Conservation (phyloP, 2,329 filamentous ascomycete genomes). For the Aspergillus sp. region DNA sequence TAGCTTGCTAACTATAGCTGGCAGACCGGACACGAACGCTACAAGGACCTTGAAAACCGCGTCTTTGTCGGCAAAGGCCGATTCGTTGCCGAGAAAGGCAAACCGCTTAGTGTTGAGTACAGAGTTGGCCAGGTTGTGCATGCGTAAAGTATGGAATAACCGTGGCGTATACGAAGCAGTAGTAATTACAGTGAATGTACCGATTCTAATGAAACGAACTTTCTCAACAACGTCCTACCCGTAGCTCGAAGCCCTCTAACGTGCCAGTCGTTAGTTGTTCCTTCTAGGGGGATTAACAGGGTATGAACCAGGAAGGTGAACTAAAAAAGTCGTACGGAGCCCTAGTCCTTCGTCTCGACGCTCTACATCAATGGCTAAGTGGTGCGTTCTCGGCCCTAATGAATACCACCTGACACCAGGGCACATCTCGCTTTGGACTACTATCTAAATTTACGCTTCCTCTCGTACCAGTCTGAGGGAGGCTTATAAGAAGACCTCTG, state of each 20-base stretch:
- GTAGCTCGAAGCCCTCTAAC: background rate
- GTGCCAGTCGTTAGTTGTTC: no score
- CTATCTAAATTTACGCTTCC: no score
- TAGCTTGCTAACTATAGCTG: background rate
- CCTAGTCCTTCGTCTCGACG: no score
- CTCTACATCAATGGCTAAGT: no score
- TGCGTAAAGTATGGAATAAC: slow-evolving; percentile 11
- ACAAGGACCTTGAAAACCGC: slow-evolving; percentile 42
- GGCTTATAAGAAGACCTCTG: no score
- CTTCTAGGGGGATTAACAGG: background rate
- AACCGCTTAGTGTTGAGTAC: slow-evolving; percentile 42
- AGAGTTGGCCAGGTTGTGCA: slow-evolving; percentile 40
- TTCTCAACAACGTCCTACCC: no score
- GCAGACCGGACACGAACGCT: slow-evolving; percentile 43
- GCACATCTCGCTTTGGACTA: no score
- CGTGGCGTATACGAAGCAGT: background rate
- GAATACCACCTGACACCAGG: no score
- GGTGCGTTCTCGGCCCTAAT: no score
- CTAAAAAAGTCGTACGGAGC: no score
- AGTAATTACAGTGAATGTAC: background rate
- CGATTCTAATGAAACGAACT: background rate
- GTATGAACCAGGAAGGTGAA: background rate
- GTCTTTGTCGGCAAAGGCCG: slow-evolving; percentile 43
- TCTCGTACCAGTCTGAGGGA: no score
- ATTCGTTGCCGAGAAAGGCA: slow-evolving; percentile 39